These are phyloP conservation scores for Mycena crocata DNA, from an alignment of 768 basidiomycete species.

Conservation along the genomic window DNA sequence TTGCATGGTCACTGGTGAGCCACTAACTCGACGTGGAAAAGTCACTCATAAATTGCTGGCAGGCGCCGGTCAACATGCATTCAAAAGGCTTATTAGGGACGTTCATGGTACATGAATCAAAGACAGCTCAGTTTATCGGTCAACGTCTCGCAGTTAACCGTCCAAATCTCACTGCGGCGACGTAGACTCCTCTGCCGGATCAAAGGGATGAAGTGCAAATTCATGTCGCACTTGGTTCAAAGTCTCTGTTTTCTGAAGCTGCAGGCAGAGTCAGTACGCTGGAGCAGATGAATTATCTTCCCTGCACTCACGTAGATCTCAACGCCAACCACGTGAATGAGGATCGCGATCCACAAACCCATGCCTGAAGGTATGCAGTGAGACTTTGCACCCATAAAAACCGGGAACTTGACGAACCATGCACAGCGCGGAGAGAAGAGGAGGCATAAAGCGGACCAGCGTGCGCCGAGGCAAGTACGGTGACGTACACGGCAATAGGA, in stretches of 20 bases:
- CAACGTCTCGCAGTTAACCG: conserved; percentile 5
- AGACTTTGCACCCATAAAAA: background rate
- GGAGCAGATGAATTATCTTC: background rate
- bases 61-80: no score
- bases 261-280: background rate
- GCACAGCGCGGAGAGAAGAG: conserved; percentile 35
- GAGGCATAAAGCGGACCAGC: conserved; percentile 31
- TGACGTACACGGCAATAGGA: conserved; percentile 27
- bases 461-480: conserved; percentile 36
- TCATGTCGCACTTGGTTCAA: conserved; percentile 28
- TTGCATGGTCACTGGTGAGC: no score
- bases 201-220: conserved; percentile 30
- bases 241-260: conserved; percentile 19
- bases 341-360: conserved; percentile 40
- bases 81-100: no score
- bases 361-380: conserved; percentile 28
- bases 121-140: no score
- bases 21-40: no score
- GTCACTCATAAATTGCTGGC: no score
- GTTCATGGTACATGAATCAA: no score
- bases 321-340: conserved; percentile 38
- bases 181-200: conserved; percentile 12
- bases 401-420: conserved; percentile 17
- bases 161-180: conserved; percentile 20
- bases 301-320: conserved; percentile 39